Base-by-base conservation (phyloP, 192 early-diverging fungal genomes). In the Coemansia sp. region DNA sequence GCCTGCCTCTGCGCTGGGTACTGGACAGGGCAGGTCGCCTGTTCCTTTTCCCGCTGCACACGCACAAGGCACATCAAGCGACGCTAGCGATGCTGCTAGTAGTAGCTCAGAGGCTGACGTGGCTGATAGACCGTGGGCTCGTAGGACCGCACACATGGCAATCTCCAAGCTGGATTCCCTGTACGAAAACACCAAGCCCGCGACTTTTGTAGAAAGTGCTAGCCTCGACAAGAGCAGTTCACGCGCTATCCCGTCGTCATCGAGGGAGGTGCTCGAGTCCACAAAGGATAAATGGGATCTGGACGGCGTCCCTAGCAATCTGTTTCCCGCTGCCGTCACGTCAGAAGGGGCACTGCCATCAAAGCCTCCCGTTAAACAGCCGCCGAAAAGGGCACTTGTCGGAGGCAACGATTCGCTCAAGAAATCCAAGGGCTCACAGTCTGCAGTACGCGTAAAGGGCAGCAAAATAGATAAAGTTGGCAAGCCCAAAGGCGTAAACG, bases 271-370 rank as follows among this genome's bases (percentile, higher is more conserved):
- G 7, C 61, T 82, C 14, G 71, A 76, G 14, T 71, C 75, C 18
- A 71, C 62, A 35, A 77, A 69, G 48, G 43, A 71, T 35, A 64
- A 59, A 14, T 83, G 80, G 80, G 80, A 74, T 41, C 57, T 83
- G 6, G 71, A 56, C 10, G 56, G 59, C 33, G 35, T 59, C 8
- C 20, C 57, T 16, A 59, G 30, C 24, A 15, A 53, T 15, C 51
- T 15, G 51, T 14, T 53, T 26, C 10, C 24, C 11, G 21, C 51
- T 53, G 16, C 44, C 26, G 24, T 26, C 20, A 21, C 8, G 14
- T 6, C 23, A 6, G 26, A 26, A 53, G 26, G 24, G 24, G 12
- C 23, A 46, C 16, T 15, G 44, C 11, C 8, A 1, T 59, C 34
- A n/a, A n/a, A 20, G 34, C 18, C 4, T 0, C 4, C 18, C 11